These are phyloP conservation scores for Monosporozyma aquatica DNA, from an alignment of 805 yeast species.

Conservation along the genomic window DNA sequence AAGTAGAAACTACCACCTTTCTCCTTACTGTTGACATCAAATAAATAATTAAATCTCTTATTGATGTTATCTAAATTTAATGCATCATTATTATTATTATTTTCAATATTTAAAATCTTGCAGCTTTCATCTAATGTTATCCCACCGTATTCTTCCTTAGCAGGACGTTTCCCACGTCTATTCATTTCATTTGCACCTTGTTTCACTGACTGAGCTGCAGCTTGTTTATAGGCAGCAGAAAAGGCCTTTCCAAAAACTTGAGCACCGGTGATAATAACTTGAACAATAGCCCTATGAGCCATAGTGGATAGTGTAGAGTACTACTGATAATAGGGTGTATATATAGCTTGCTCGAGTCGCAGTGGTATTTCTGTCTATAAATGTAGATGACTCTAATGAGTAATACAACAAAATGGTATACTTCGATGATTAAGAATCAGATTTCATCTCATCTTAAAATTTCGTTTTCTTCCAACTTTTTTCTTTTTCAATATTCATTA, in stretches of 20 bases:
- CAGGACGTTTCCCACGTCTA: slow-evolving; percentile 32
- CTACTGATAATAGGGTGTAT: too few relatives aligned
- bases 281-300: slow-evolving; percentile 91
- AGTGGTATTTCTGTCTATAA: too few relatives aligned
- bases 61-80: slow-evolving; percentile 51
- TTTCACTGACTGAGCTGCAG: slow-evolving; percentile 86
- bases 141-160: slow-evolving; percentile 50
- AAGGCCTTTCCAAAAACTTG: slow-evolving; percentile 94
- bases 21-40: slow-evolving; percentile 83
- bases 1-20: slow-evolving; percentile 93
- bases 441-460: too few relatives aligned
- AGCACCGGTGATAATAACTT: slow-evolving; percentile 89
- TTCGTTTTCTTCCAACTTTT: too few relatives aligned
- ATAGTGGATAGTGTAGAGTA: slow-evolving; percentile 7
- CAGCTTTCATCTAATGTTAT: slow-evolving; percentile 83
- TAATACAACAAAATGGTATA: too few relatives aligned
- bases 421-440: too few relatives aligned
- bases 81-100: slow-evolving; percentile 37
- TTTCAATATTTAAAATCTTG: slow-evolving; percentile 77
- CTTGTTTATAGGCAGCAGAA: slow-evolving; percentile 93
- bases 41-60: slow-evolving; percentile 69
- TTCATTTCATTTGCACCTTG: slow-evolving; percentile 42
- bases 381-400: too few relatives aligned
- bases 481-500: too few relatives aligned
- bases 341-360: too few relatives aligned